phyloP scores from a whole-genome alignment of 1,284 basidiomycete genomes.

The Ceratobasidium sp. region DNA sequence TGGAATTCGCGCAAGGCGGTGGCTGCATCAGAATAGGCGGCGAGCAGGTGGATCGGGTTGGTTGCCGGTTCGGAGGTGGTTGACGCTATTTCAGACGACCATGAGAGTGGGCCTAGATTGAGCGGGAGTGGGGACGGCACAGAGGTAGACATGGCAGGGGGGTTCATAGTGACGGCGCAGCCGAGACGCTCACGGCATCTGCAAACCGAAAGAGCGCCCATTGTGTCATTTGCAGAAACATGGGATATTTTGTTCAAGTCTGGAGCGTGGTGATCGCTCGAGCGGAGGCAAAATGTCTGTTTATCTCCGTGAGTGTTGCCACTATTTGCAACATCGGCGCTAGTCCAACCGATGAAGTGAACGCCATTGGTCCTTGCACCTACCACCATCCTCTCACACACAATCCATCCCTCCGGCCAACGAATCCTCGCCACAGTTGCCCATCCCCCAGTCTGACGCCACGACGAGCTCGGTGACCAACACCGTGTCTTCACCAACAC shows the following conservation, averaged over 20 bases:
- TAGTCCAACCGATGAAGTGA: constrained; percentile 28
- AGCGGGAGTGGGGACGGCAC: constrained; percentile 2
- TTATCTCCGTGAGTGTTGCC: background rate
- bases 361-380: constrained; percentile 24
- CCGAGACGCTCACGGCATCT: constrained; percentile 23
- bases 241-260: background rate
- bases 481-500: too few species aligned
- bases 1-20: constrained; percentile 40
- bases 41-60: constrained; percentile 37
- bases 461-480: too few species aligned
- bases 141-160: constrained; percentile 32
- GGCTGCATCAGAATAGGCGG: constrained; percentile 4
- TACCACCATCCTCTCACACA: constrained; percentile 26
- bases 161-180: constrained; percentile 7
- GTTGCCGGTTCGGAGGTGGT: constrained; percentile 11
- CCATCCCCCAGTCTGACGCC: constrained; percentile 54
- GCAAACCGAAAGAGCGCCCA: constrained; percentile 12
- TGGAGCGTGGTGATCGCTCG: background rate
- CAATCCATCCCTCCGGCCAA: background rate
- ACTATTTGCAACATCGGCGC: constrained; percentile 5
- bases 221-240: background rate
- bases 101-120: background rate
- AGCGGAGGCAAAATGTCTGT: background rate
- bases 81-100: background rate
- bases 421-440: too few species aligned